Evolutionary conservation across 495 filamentous ascomycete species (phyloP).

Genomic region (Penicillium cosmopolitanum): DNA sequence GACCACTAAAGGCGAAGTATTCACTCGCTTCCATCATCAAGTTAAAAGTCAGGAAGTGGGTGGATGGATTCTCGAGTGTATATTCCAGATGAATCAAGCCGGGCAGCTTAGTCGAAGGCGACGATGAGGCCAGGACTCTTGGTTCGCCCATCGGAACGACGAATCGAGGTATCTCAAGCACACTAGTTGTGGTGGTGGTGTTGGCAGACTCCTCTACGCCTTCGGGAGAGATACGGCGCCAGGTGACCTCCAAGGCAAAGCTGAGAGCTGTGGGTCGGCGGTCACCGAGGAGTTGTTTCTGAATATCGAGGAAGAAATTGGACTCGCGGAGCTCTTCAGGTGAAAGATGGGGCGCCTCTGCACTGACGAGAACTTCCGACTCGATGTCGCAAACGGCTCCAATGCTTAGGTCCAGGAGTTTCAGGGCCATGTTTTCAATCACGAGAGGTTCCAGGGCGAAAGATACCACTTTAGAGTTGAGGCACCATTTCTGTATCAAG

Average conservation of each 20-base stretch:
- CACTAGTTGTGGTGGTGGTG: slow-evolving; percentile 50
- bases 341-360: slow-evolving; percentile 44
- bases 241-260: slow-evolving; percentile 73
- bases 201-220: slow-evolving; percentile 17
- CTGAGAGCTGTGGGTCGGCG: slow-evolving; percentile 71
- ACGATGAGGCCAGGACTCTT: slow-evolving; percentile 74
- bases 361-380: slow-evolving; percentile 40
- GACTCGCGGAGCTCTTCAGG: slow-evolving; percentile 69
- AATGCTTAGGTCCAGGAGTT: slow-evolving; percentile 58
- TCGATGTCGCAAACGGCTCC: slow-evolving; percentile 52
- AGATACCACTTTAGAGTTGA: slow-evolving; percentile 72
- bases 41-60: slow-evolving; percentile 90
- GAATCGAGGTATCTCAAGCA: slow-evolving; percentile 78
- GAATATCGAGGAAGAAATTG: slow-evolving; percentile 70
- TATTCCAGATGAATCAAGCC: slow-evolving; percentile 61
- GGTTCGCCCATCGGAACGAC: slow-evolving; percentile 81
- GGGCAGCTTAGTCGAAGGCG: slow-evolving; percentile 45
- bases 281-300: slow-evolving; percentile 79
- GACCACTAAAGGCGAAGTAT: slow-evolving; percentile 89
- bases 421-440: slow-evolving; percentile 65
- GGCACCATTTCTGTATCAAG: slow-evolving; percentile 77
- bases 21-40: slow-evolving; percentile 90
- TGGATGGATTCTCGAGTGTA: slow-evolving; percentile 90
- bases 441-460: slow-evolving; percentile 72
- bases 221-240: slow-evolving; percentile 54